Base-by-base conservation (phyloP, 1,284 basidiomycete genomes). In the Flammula alnicola region DNA sequence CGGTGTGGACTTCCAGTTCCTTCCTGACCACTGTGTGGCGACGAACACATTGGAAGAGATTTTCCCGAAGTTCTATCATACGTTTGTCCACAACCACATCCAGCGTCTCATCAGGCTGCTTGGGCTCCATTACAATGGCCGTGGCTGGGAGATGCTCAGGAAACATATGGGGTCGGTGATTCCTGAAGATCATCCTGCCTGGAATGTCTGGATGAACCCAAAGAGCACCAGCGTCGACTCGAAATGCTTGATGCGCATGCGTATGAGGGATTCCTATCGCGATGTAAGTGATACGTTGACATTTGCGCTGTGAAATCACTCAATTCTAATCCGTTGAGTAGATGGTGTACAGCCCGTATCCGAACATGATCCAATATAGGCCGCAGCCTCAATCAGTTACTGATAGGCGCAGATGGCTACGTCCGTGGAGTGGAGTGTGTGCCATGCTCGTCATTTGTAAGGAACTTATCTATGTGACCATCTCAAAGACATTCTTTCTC, bases 171-270 rank as follows among this genome's bases (percentile, higher is more conserved):
- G 55, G 23, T 57, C 64, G 9, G 61, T 70, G 7, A 76, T 81
- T 47, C 77, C 78, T 0, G 54, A 54, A 12, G 67, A 68, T 23
- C 76, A 77, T 52, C 69, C 66, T 33, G 66, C 77, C 2, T 72
- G 72, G 64, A 64, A 68, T 49, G 63, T 71, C 0, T 81, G 78
- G 78, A 60, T 81, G 58, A 65, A 66, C 44, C 64, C 71, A 9
- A 66, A 67, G 23, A 67, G 63, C 35, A 63, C 57, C 40, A 65
- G 65, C 17, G 68, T 81, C 10, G 61, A 71, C 7, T 79, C 77
- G 2, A 81, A 81, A 58, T 79, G 78, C 56, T 59, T 81, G 32
- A 65, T 81, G 70, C 70, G 77, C 17, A 81, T 81, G 79, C 70
- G 78, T 29, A 68, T 80, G 60, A 70, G 73, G 37, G 75, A 76